These are phyloP conservation scores for Periconia sp. DNA, from an alignment of 2,329 filamentous ascomycete species.

Conservation along the genomic window DNA sequence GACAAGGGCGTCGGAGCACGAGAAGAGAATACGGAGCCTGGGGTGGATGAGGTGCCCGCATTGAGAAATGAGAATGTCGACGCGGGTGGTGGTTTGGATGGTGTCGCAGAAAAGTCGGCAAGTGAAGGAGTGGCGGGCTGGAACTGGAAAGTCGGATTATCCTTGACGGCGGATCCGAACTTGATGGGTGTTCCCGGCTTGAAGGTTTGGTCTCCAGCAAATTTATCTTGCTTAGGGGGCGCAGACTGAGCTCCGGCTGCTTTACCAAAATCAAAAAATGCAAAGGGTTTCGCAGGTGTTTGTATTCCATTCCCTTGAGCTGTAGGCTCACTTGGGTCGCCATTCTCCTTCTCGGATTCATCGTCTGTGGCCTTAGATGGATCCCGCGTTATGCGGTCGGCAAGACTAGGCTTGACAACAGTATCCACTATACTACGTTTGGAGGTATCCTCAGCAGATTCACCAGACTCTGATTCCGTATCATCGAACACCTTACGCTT, in stretches of 20 bases:
- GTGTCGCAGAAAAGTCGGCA: constrained; percentile 29
- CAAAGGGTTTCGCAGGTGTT: constrained; percentile 29
- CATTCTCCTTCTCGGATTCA: constrained; percentile 27
- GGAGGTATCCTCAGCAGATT: constrained; percentile 27
- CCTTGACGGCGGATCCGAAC: constrained; percentile 31
- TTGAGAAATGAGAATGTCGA: constrained; percentile 29
- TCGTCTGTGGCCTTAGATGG: constrained; percentile 10
- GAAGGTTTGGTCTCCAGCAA: constrained; percentile 40
- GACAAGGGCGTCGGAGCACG: constrained; percentile 41
- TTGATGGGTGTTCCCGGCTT: constrained; percentile 40
- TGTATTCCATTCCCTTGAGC: constrained; percentile 26
- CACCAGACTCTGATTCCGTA: constrained; percentile 22
- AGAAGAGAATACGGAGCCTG: constrained; percentile 35
- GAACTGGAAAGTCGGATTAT: constrained; percentile 26
- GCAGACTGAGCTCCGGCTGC: constrained; percentile 30
- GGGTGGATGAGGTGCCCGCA: constrained; percentile 22
- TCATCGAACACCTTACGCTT: constrained; percentile 21
- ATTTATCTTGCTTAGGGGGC: constrained; percentile 28
- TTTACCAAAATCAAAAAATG: constrained; percentile 30
- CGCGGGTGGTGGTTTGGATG: constrained; percentile 25
- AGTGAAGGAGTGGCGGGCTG: constrained; percentile 29
- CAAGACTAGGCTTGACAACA: constrained; percentile 21
- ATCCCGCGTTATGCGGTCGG: constrained; percentile 32
- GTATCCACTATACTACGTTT: constrained; percentile 22
- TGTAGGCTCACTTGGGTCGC: constrained; percentile 9